phyloP scores from a whole-genome alignment of 305 asterid species.

The Fraxinus greggii region DNA sequence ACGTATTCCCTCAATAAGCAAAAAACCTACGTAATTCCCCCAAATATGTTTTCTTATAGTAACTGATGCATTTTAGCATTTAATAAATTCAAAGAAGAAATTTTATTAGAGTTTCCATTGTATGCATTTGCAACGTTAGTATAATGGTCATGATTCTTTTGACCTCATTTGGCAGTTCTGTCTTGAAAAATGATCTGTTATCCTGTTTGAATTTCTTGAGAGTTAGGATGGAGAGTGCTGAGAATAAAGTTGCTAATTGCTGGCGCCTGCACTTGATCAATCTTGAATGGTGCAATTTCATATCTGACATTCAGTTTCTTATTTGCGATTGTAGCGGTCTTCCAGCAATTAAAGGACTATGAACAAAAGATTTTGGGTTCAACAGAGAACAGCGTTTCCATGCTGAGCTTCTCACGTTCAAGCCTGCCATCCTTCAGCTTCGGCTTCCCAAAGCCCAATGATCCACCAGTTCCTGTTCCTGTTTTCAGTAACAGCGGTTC shows the following conservation, averaged over 20 bases:
- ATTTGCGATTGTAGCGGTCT: constrained; percentile 44
- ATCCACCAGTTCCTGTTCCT: constrained; percentile 28
- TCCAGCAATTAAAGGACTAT: constrained; percentile 65
- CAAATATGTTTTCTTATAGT: background rate
- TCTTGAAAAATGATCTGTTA: background rate
- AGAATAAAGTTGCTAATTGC: background rate
- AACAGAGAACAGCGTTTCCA: constrained; percentile 7
- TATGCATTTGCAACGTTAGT: background rate
- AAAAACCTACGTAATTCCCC: background rate
- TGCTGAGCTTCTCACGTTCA: constrained; percentile 23
- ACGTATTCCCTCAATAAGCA: background rate
- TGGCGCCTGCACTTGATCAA: background rate
- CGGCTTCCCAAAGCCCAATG: constrained; percentile 39
- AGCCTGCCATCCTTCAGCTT: constrained; percentile 34
- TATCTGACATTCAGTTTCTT: constrained; percentile 7
- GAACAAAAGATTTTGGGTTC: constrained; percentile 62
- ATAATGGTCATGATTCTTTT: background rate
- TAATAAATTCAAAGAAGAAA: background rate
- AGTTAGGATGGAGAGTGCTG: background rate
- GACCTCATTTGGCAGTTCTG: background rate
- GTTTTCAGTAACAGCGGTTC: constrained; percentile 33
- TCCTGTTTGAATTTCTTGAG: background rate
- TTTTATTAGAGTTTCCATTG: background rate
- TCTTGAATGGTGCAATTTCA: background rate
- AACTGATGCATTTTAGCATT: background rate